Percentiles rank a stretch among this genome's conserved stretches.
phyloP scores from a whole-genome alignment of 2,329 filamentous ascomycete genomes.

The Penicillium digitatum region DNA sequence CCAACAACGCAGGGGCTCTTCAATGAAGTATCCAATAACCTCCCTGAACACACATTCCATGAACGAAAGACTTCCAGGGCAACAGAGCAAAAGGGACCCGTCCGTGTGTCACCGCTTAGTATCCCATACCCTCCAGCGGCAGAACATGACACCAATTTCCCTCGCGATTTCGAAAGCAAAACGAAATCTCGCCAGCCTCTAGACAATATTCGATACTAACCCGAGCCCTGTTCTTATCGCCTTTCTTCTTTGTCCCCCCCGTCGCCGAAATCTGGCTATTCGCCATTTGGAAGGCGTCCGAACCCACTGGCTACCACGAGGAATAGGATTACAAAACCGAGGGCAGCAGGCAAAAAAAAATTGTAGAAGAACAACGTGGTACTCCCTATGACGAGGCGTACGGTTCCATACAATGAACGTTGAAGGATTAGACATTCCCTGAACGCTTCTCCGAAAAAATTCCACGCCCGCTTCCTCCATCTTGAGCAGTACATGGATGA shows the following conservation, averaged over 20 bases:
- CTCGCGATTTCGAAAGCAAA: not conserved
- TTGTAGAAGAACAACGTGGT: not conserved
- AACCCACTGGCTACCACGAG: not conserved
- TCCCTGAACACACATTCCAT: not conserved
- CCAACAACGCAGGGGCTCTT: not conserved
- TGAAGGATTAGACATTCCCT: not conserved
- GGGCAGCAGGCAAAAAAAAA: not conserved
- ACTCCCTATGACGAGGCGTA: accelerated
- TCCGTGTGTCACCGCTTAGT: not conserved
- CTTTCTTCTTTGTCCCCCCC: not conserved
- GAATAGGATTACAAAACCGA: not conserved
- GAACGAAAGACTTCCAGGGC: not conserved
- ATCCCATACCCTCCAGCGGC: not conserved
- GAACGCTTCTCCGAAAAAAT: not conserved
- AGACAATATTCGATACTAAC: not conserved
- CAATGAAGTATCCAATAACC: not conserved
- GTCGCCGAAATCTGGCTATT: too few species aligned
- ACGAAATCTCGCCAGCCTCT: not conserved
- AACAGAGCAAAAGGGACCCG: not conserved
- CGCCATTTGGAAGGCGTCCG: not conserved
- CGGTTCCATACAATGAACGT: not conserved
- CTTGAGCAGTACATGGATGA: not conserved
- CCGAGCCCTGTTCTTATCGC: not conserved
- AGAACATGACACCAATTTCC: not conserved
- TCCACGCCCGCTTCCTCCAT: not conserved